These are phyloP conservation scores for Ophiostoma quercus DNA, from an alignment of 2,329 filamentous ascomycete genomes.

Conservation along the genomic window DNA sequence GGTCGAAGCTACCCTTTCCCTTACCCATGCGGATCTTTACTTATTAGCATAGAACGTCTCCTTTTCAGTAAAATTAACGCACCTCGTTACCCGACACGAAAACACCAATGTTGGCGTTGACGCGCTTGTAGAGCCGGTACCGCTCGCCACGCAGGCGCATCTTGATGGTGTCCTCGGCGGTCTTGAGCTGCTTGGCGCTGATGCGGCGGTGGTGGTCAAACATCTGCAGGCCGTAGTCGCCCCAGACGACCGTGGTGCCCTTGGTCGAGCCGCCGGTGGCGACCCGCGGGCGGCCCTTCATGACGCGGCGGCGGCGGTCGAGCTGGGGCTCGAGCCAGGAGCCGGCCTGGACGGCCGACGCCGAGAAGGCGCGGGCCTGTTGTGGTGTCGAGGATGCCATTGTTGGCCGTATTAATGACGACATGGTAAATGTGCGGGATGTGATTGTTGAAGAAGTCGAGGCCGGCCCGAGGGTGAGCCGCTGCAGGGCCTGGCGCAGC, in stretches of 20 bases:
- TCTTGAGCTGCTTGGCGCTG: conserved; percentile 77
- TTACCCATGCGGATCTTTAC: conserved; percentile 92
- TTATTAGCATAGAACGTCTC: background rate
- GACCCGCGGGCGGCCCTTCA: conserved; percentile 83
- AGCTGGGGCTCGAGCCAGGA: conserved; percentile 80
- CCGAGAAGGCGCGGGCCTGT: conserved; percentile 63
- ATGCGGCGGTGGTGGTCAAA: conserved; percentile 88
- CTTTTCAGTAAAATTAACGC: conserved; percentile 31
- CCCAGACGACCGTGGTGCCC: conserved; percentile 93
- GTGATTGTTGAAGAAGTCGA: background rate
- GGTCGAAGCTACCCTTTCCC: conserved; percentile 94
- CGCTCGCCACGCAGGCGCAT: conserved; percentile 81
- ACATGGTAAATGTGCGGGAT: conserved; percentile 20
- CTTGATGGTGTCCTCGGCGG: conserved; percentile 91
- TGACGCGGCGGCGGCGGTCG: conserved; percentile 76
- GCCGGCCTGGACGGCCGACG: conserved; percentile 55
- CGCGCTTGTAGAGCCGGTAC: conserved; percentile 85
- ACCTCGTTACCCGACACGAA: conserved; percentile 93
- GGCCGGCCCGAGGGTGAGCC: conserved; percentile 39
- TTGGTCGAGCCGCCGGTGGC: conserved; percentile 85
- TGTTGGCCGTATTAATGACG: conserved; percentile 11
- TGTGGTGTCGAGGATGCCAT: conserved; percentile 29
- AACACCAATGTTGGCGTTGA: conserved; percentile 89
- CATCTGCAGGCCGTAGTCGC: conserved; percentile 92
- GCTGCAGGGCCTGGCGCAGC: conserved; percentile 48